phyloP scores from a whole-genome alignment of 2,329 filamentous ascomycete species.

The Nemania sp. region DNA sequence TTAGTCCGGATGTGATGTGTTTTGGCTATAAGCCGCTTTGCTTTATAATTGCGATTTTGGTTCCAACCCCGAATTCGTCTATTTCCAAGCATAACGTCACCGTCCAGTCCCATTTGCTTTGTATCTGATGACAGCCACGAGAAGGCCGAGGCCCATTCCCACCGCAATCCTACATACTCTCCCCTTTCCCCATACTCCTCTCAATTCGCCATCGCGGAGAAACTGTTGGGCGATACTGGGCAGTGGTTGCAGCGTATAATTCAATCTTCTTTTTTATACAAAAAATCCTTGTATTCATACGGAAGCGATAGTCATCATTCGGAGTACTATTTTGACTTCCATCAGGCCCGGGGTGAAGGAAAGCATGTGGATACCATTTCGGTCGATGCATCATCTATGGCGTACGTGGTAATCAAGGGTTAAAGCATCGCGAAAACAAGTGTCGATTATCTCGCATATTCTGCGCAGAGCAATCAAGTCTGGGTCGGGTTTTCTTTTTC shows the following conservation, averaged over 20 bases:
- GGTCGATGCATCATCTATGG: slow-evolving; percentile 15
- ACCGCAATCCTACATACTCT: background rate
- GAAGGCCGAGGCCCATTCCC: background rate
- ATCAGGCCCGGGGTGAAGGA: background rate
- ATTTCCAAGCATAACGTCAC: background rate
- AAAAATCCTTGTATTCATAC: slow-evolving; percentile 14
- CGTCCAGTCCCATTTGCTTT: background rate
- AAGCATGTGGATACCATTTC: slow-evolving; percentile 1
- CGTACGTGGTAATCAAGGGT: background rate
- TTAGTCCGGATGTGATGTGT: background rate
- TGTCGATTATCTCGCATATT: background rate
- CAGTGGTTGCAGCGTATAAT: background rate
- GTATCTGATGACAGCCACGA: slow-evolving; percentile 10
- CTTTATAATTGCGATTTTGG: background rate
- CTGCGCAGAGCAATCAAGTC: background rate
- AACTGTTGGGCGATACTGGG: background rate
- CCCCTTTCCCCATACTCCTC: background rate
- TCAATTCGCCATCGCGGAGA: background rate
- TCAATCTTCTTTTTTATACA: slow-evolving; percentile 11
- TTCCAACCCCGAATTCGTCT: background rate
- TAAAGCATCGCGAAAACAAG: slow-evolving; percentile 4
- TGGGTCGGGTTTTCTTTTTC: background rate
- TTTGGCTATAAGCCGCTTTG: background rate
- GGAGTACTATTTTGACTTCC: slow-evolving; percentile 10
- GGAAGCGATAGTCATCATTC: background rate